Percentiles rank a stretch among this genome's conserved stretches.
Evolutionary conservation across 2,329 filamentous ascomycete species (phyloP).

Genomic region (Periconia sp.): DNA sequence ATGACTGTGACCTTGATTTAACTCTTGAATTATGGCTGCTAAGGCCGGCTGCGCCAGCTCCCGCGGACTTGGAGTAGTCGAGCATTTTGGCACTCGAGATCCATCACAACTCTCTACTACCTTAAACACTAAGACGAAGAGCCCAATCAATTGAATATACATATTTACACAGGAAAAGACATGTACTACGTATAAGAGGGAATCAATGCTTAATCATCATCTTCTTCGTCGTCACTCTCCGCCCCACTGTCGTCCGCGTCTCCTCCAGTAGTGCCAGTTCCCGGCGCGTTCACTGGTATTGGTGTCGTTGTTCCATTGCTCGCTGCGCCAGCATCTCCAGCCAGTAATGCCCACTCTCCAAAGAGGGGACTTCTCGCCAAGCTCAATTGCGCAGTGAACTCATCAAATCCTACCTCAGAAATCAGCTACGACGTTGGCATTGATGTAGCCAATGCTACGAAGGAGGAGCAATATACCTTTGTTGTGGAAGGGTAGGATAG

Average conservation of each 20-base stretch:
- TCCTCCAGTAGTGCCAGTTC: background rate
- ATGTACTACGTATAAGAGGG: background rate
- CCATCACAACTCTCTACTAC: too few species aligned
- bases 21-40: too few species aligned
- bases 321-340: background rate
- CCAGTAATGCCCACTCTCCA: slow-evolving; percentile 4
- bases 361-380: slow-evolving; percentile 1
- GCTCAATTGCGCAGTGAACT: slow-evolving; percentile 1
- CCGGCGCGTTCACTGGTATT: slow-evolving; percentile 3
- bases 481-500: slow-evolving; percentile 17
- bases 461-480: slow-evolving; percentile 1
- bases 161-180: background rate
- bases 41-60: too few species aligned
- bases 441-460: background rate
- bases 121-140: too few species aligned
- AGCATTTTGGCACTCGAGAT: too few species aligned
- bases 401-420: slow-evolving; percentile 1
- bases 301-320: slow-evolving; percentile 3
- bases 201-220: background rate
- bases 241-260: slow-evolving; percentile 1
- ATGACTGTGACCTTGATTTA: too few species aligned
- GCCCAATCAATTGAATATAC: too few species aligned
- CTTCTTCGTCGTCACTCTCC: slow-evolving; percentile 2
- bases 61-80: too few species aligned
- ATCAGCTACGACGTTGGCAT: background rate